Percentiles rank a stretch among this genome's conserved stretches.
Conservation (phyloP, 495 filamentous ascomycete genomes). For the Tuber indicum region DNA sequence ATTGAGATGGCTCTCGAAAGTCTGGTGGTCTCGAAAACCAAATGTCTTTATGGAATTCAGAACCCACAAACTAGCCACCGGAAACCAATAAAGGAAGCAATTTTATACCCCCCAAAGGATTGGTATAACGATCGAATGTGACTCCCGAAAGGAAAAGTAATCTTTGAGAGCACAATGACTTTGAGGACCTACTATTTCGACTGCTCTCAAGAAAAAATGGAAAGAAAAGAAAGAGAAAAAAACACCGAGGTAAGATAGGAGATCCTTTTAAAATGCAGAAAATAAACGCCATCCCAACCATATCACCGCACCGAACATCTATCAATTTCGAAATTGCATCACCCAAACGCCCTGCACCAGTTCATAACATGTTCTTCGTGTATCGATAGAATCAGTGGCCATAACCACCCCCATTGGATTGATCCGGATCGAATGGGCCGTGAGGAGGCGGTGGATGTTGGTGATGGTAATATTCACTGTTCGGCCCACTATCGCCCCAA, state of each 20-base stretch:
- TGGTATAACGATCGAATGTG: not conserved
- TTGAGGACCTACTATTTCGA: not conserved
- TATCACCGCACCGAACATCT: not conserved
- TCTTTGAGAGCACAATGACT: not conserved
- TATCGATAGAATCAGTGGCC: not conserved
- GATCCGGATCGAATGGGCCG: not conserved
- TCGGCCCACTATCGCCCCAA: not conserved
- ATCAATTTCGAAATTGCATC: slow-evolving; percentile 3
- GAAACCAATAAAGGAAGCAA: not conserved
- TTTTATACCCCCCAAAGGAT: not conserved
- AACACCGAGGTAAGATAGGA: not conserved
- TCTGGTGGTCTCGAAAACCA: not conserved
- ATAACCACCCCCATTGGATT: slow-evolving; percentile 1
- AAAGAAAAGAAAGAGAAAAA: not conserved
- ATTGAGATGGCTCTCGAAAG: not conserved
- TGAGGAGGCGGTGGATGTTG: not conserved
- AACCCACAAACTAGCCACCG: not conserved
- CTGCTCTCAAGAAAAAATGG: slow-evolving; percentile 1
- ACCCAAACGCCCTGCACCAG: not conserved
- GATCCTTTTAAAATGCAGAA: slow-evolving; percentile 1
- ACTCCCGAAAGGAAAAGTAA: not conserved
- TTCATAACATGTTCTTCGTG: not conserved
- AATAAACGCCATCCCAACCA: not conserved
- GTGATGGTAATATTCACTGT: slow-evolving; percentile 1
- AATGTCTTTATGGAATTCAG: not conserved